Base-by-base conservation (phyloP, 441 rosid genomes). In the Cnidoscolus chayamansa region DNA sequence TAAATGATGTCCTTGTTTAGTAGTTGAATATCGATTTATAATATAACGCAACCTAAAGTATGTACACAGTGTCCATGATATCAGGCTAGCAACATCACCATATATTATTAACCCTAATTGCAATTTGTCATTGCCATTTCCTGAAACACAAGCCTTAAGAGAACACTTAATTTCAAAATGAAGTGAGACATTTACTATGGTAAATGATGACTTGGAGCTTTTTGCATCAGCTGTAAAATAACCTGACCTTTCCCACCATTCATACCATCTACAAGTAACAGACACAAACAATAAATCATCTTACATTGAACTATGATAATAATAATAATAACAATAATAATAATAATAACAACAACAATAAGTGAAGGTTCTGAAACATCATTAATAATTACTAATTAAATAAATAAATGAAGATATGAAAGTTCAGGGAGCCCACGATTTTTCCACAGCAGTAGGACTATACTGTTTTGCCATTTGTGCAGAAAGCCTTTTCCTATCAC, bases 161-260 rank as follows among this genome's bases (percentile, higher is more conserved):
- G 2, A 65, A 48, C 68, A 25, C 56, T 48, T 16, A 65, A 12
- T 48, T 19, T 55, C 11, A 19, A 55, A 25, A 10, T 49, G n/a
- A 7, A 20, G 11, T 25, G 11, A 37, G 19, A 68, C 19, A 72
- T 91, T 84, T 87, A 92, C 97, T 72, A 94, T 92, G 50, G 76
- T 78, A 78, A 89, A 94, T 0, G 97, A 76, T 55, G 89, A 90
- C 75, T 88, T 93, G 15, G 91, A 74, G 86, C 98, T 90, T 79
- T 79, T 80, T 43, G 86, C 85, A 79, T 92, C 96, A 9, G 97
- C 97, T 60, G 69, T 77, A 73, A 87, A 94, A 73, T 80, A 83
- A 15, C 86, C 88, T 0, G 88, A 85, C 71, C 85, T 85, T 77
- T 92, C 98, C 98, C 99, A 94, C 96, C 97, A 94, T 0, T 82